These are phyloP conservation scores for Quercus tomentella DNA, from an alignment of 331 rosid species.

Conservation along the genomic window DNA sequence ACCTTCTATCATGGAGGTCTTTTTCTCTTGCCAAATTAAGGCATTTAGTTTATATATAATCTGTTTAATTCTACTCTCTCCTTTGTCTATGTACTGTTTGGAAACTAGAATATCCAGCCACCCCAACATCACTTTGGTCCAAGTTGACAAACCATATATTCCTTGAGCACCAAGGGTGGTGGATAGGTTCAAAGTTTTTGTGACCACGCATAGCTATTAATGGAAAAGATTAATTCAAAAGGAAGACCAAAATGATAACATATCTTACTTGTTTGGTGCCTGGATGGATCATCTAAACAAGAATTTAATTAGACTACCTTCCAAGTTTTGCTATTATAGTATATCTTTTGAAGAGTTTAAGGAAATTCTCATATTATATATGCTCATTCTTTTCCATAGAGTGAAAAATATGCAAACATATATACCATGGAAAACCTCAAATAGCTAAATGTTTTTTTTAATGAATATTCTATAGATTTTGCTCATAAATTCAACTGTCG, in stretches of 20 bases:
- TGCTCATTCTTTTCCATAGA: neutral
- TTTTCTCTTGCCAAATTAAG: constrained; percentile 9
- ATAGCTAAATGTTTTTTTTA: neutral
- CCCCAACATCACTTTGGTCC: constrained; percentile 4
- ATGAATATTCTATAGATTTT: neutral
- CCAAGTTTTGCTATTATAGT: no score
- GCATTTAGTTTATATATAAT: neutral
- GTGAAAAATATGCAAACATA: neutral
- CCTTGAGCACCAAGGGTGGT: constrained; percentile 14
- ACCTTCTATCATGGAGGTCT: constrained; percentile 17
- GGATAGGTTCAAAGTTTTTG: neutral
- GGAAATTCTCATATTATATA: neutral
- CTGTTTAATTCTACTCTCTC: neutral
- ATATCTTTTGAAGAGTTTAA: neutral
- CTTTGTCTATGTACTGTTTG: constrained; percentile 1
- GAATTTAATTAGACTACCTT: no score
- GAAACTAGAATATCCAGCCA: constrained; percentile 17
- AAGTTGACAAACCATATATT: constrained; percentile 21
- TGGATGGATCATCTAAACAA: neutral
- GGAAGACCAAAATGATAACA: neutral
- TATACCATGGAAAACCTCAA: neutral
- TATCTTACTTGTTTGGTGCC: neutral
- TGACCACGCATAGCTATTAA: neutral
- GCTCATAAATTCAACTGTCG: neutral
- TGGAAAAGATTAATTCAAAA: neutral